Percentiles rank a stretch among this genome's conserved stretches.
These are phyloP conservation scores for Hymenotorrendiella dingleyae DNA, from an alignment of 2,329 filamentous ascomycete species.

Conservation along the genomic window DNA sequence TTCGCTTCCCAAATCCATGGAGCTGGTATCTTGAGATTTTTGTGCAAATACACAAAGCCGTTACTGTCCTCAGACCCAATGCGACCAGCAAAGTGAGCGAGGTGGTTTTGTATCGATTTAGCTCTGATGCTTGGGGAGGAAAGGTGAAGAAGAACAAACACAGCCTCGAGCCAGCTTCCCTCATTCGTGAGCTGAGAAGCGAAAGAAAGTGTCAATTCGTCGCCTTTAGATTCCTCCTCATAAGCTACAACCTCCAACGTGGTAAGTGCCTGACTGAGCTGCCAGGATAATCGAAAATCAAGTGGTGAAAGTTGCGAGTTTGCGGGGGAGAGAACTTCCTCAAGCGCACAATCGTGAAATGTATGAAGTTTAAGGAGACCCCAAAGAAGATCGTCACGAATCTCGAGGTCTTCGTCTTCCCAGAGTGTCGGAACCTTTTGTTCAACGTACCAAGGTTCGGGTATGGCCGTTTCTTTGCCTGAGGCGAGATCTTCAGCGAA, in stretches of 20 bases:
- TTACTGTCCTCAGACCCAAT: conserved; percentile 54
- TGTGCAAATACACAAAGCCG: conserved; percentile 53
- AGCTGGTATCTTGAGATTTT: conserved; percentile 63
- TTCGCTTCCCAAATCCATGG: conserved; percentile 84
- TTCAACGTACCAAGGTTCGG: conserved; percentile 65
- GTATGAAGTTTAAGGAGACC: conserved; percentile 79
- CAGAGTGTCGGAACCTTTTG: conserved; percentile 52
- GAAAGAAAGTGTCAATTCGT: conserved; percentile 62
- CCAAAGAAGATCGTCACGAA: conserved; percentile 76
- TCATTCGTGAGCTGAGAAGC: conserved; percentile 56
- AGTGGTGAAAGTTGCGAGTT: conserved; percentile 71
- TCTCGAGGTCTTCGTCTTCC: conserved; percentile 51
- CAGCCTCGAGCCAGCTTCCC: conserved; percentile 62
- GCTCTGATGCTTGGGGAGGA: conserved; percentile 55
- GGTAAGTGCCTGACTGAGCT: conserved; percentile 65
- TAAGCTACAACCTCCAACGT: conserved; percentile 47
- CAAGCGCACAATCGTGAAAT: conserved; percentile 52
- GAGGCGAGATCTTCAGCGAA: conserved; percentile 70
- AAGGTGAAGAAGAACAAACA: conserved; percentile 77
- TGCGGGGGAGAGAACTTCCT: conserved; percentile 68
- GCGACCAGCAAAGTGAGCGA: conserved; percentile 63
- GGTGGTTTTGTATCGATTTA: conserved; percentile 64
- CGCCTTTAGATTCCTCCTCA: conserved; percentile 49
- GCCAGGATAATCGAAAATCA: conserved; percentile 75
- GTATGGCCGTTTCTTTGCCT: conserved; percentile 61